Evolutionary conservation across 331 rosid genomes (phyloP).

Genomic region (Pyracantha coccinea): DNA sequence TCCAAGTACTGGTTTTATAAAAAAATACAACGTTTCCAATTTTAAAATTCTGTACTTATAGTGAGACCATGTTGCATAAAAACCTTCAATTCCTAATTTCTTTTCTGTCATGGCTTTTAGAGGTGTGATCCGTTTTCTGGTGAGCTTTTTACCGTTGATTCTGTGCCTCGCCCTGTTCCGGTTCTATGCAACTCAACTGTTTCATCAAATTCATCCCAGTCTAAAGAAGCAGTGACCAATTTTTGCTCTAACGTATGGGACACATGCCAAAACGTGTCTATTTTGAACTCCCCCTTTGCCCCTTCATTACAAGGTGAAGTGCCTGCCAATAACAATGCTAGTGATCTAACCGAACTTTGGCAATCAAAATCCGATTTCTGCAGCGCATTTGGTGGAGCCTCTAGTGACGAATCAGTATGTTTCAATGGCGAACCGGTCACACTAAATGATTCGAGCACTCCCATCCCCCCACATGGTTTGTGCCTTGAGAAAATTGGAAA

Average conservation of each 20-base stretch:
- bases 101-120: slow-evolving; percentile 26
- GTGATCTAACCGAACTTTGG: slow-evolving; percentile 55
- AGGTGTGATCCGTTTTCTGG: slow-evolving; percentile 85
- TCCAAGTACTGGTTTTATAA: neutral
- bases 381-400: slow-evolving; percentile 71
- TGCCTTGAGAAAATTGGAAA: slow-evolving; percentile 89
- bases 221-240: slow-evolving; percentile 34
- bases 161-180: slow-evolving; percentile 53
- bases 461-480: slow-evolving; percentile 57
- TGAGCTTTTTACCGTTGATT: slow-evolving; percentile 42
- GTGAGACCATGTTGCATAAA: neutral
- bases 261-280: slow-evolving; percentile 61
- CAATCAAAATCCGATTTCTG: slow-evolving; percentile 72
- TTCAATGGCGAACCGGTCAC: slow-evolving; percentile 60
- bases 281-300: slow-evolving; percentile 67
- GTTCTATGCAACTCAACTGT: slow-evolving; percentile 67
- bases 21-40: neutral
- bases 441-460: slow-evolving; percentile 33
- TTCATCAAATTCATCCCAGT: slow-evolving; percentile 52
- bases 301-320: slow-evolving; percentile 50
- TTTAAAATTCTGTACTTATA: neutral
- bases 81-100: neutral
- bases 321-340: slow-evolving; percentile 31
- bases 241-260: slow-evolving; percentile 80
- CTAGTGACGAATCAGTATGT: slow-evolving; percentile 52